Evolutionary conservation across 441 rosid species (phyloP), one percentile per base, ranked within the genome.

Genomic region (Arabidopsis lyrata): DNA sequence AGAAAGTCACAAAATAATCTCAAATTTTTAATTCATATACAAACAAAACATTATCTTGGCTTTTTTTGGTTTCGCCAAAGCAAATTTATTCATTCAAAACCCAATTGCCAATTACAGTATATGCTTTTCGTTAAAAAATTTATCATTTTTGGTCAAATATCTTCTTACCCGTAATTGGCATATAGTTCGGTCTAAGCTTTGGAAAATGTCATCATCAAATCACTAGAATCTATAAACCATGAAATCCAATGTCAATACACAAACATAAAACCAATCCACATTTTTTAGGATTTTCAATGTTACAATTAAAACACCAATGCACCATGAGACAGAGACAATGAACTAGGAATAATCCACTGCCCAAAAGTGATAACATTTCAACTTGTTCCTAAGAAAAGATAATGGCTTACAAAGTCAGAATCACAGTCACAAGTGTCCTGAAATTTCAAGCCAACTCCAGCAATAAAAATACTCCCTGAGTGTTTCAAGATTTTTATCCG

Each of bases 401-500:
- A 68, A 55, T 6, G n/a, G 52, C 15, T 57, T 58, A 16, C 14
- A 9, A 45, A 47, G 65, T 45, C 44, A 69, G 35, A 69, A 69
- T 47, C 18, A 11, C 41, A 36, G 31, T 56, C 60, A 53, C 18
- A 72, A 18, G 52, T 3, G 5, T 29, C n/a, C 7, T 16, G 5
- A 13, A 15, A 60, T 10, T 9, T 15, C 34, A 73, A 16, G 31
- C 31, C 31, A n/a, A 9, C 24, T 7, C 12, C 41, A 49, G 44
- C 8, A 14, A 10, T 6, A 16, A 74, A 18, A 74, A 18, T 18
- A 18, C 20, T 15, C 27, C 16, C 1, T 16, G 32, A 55, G 27
- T 31, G 52, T 52, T 15, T 44, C 36, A 0, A 48, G 72, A 59
- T 32, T 2, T 60, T 53, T 32, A 91, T 44, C 85, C 88, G n/a